Evolutionary conservation across 2,329 filamentous ascomycete genomes (phyloP), one percentile per base, ranked within the genome.

Genomic region (Xylaria digitata): DNA sequence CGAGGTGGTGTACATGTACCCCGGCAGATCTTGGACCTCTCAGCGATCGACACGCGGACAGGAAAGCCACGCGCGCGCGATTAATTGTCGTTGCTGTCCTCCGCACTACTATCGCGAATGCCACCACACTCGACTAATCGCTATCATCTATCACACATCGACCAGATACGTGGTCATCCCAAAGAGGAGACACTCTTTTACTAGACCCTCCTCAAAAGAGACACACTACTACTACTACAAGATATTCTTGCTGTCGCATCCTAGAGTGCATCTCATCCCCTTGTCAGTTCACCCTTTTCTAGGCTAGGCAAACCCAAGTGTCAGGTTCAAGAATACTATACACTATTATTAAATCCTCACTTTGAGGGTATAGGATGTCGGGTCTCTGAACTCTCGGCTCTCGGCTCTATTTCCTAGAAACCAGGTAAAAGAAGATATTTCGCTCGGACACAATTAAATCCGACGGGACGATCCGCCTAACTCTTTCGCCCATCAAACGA

Each of bases 31-130:
- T 68, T 72, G 72, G 71, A 68, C 75, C 75, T 76, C 71, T 76
- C 73, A 76, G 68, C 70, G 71, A 73, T 74, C 72, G 74, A 75
- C 75, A 76, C 73, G 75, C 75, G 74, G 72, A 75, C 74, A 26
- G 61, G 58, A 58, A 56, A 67, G 65, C 70, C 65, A 72, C 66
- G 69, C 69, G 70, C 63, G 67, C 68, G 64, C 65, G 65, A 59
- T 63, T 63, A 65, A 63, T 19, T 50, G 48, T 58, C 43, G 15
- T 65, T n/a, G 42, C 52, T 21, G 40, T 43, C 26, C 49, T 23
- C 37, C 26, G n/a, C n/a, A 21, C 54, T 67, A 50, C 40, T 21
- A 53, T 23, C 50, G 59, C 40, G 42, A 61, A 37, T 54, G 32
- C 30, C 23, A 61, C 65, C 54, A 58, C 54, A 40, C 69, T 63